phyloP scores from a whole-genome alignment of 768 basidiomycete species.

The Lactifluus hygrophoroides region DNA sequence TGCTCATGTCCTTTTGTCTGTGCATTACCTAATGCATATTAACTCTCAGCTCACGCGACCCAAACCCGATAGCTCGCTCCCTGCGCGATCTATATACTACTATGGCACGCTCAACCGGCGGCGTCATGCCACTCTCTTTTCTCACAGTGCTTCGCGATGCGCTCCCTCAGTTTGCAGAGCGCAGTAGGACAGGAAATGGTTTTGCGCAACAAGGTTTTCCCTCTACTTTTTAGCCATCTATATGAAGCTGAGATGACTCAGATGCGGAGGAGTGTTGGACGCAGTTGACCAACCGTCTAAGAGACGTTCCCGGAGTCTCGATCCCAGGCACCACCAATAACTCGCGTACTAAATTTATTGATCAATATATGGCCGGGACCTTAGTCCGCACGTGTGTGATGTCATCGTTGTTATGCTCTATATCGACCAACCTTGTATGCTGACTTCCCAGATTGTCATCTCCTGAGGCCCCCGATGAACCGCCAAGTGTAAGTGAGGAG shows the following conservation, averaged over 20 bases:
- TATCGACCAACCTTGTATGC: neutral
- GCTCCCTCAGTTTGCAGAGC: conserved; percentile 88
- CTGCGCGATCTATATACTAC: conserved; percentile 61
- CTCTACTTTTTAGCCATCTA: neutral
- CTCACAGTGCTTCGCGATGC: conserved; percentile 61
- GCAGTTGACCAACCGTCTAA: conserved; percentile 61
- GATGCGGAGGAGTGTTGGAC: conserved; percentile 91
- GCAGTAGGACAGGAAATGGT: conserved; percentile 37
- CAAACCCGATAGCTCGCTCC: conserved; percentile 31
- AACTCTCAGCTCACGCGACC: conserved; percentile 12
- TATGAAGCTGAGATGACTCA: neutral
- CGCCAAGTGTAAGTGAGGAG: conserved; percentile 52
- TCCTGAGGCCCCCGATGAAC: conserved; percentile 77
- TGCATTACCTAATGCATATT: neutral
- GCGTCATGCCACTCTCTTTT: conserved; percentile 62
- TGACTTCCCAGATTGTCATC: conserved; percentile 52
- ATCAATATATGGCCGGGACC: conserved; percentile 74
- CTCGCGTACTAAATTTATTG: conserved; percentile 46
- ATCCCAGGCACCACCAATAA: conserved; percentile 24
- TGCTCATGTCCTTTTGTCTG: conserved; percentile 2
- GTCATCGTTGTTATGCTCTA: neutral
- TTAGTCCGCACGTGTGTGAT: conserved; percentile 58
- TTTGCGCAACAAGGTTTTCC: conserved; percentile 65
- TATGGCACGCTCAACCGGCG: conserved; percentile 72
- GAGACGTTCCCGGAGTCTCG: conserved; percentile 50